Evolutionary conservation across 352 stramenopile species (phyloP).

Genomic region (Phytophthora litchii): DNA sequence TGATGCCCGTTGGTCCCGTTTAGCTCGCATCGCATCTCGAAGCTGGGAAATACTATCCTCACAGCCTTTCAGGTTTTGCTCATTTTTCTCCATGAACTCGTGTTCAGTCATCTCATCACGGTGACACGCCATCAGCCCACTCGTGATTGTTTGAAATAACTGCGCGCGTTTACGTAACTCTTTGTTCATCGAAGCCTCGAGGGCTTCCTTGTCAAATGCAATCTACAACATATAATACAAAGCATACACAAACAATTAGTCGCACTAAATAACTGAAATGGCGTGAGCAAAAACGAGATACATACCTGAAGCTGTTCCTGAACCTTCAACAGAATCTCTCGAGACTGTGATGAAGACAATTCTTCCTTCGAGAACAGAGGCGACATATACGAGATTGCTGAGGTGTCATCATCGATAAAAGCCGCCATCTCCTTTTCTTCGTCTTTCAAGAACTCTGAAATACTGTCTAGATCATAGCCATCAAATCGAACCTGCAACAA

Average conservation of each 20-base stretch:
- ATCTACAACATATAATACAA: constrained; percentile 31
- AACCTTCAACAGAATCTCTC: constrained; percentile 41
- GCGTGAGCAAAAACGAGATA: not conserved
- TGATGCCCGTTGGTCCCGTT: constrained; percentile 22
- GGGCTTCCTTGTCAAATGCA: constrained; percentile 58
- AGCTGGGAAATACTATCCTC: constrained; percentile 71
- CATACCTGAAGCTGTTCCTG: constrained; percentile 50
- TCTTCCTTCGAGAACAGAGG: constrained; percentile 44
- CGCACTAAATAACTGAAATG: not conserved
- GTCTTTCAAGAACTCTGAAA: constrained; percentile 37
- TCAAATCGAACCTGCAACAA: constrained; percentile 46
- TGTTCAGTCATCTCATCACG: constrained; percentile 46
- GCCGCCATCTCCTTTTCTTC: constrained; percentile 46
- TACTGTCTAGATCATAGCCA: constrained; percentile 40
- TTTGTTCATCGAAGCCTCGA: constrained; percentile 54
- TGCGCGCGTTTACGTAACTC: constrained; percentile 55
- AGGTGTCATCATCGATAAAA: constrained; percentile 41
- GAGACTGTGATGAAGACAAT: constrained; percentile 27
- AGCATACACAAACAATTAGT: constrained; percentile 1
- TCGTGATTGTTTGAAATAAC: constrained; percentile 56
- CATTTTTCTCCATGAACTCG: constrained; percentile 60
- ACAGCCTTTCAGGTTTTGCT: constrained; percentile 54
- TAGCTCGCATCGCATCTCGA: constrained; percentile 42
- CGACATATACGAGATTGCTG: constrained; percentile 42
- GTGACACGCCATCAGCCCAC: constrained; percentile 35